A percentile compares a stretch with the other conserved stretches of the same genome.
Evolutionary conservation across 805 yeast species (phyloP).

Genomic region (Cephaloascus albidus): DNA sequence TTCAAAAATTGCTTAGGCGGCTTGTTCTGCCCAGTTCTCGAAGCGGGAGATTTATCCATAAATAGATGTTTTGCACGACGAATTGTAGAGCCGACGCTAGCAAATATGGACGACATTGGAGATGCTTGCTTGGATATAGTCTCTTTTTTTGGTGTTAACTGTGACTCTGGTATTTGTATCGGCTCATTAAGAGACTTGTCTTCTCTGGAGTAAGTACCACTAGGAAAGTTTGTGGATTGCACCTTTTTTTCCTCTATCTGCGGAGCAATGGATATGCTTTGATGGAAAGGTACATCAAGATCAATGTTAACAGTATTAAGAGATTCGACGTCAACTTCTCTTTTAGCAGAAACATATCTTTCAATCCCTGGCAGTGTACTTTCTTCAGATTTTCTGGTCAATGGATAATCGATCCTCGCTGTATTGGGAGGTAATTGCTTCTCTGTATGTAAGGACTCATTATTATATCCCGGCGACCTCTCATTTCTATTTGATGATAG

Average conservation of each 20-base stretch:
- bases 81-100: conserved; percentile 1
- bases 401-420: too few species aligned
- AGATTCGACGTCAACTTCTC: background rate
- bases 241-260: background rate
- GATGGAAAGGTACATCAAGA: background rate
- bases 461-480: background rate
- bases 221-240: background rate
- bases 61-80: conserved; percentile 7
- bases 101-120: background rate
- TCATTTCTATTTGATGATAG: background rate
- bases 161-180: too few species aligned
- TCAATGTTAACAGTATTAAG: too few species aligned
- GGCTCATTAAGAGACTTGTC: too few species aligned
- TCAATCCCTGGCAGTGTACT: background rate
- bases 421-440: background rate
- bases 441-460: background rate
- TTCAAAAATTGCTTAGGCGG: background rate
- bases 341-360: background rate
- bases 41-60: background rate
- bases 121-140: background rate
- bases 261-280: background rate
- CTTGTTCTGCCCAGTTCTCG: background rate
- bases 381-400: background rate
- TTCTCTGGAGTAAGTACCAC: too few species aligned
- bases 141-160: background rate